Evolutionary conservation across 441 rosid genomes (phyloP), one percentile per base, ranked within the genome.

Genomic region (Populus tomentosa): DNA sequence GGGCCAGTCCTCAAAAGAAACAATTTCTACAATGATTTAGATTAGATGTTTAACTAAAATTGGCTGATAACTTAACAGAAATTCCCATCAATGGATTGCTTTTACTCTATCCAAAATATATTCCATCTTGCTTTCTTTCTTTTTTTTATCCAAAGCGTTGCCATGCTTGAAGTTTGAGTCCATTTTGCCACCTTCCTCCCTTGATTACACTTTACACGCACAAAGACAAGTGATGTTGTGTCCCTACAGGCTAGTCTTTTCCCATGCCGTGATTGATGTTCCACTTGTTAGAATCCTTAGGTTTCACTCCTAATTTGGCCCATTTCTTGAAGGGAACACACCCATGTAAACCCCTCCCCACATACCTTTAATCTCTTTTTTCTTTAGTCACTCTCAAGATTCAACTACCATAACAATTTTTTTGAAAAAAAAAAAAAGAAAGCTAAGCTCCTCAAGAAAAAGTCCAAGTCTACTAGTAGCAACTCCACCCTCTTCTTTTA

Each of bases 241-340:
- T 38, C 86, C 81, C 80, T 80, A 78, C 86, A 14, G 59, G 14
- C 20, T 66, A 42, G 72, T 59, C 79, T 75, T 81, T 84, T 76
- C 72, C 78, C 85, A 87, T 74, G 76, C 73, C 90, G 87, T 87
- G 87, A 88, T 85, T 86, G 85, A 85, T 79, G 92, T 33, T 61
- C 61, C 78, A 64, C 74, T 65, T 2, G 3, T 33, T 33, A 28
- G 18, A 56, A 40, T 23, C 56, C 85, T 81, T 83, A 0, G 67
- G 18, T 18, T 72, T 71, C 71, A 77, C 78, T 79, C 80, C 36
- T 66, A 68, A 11, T 40, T 71, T 40, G 40, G 32, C 76, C 40
- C 69, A 20, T 50, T 35, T 33, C 71, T 75, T 66, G 75, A 11
- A 33, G 68, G 78, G 42, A 26, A 65, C 71, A 24, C 24, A 14